Percentiles rank a stretch among this genome's conserved stretches.
phyloP scores from a whole-genome alignment of 169 alveolate genomes.

The Eimeria acervulina region DNA sequence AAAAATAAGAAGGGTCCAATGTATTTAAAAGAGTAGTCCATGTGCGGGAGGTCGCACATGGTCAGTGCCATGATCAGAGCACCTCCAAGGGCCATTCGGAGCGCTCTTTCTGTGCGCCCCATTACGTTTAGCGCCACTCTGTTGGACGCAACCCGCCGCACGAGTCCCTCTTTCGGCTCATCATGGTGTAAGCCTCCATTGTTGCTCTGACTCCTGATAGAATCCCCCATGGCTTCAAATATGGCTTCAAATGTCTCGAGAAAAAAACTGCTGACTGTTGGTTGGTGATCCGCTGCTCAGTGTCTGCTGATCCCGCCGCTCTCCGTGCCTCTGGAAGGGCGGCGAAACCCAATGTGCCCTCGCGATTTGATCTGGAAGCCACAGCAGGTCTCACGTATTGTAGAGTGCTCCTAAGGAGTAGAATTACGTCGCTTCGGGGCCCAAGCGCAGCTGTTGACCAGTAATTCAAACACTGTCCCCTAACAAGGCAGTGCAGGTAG shows the following conservation, averaged over 20 bases:
- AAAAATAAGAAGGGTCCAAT: conserved; percentile 75
- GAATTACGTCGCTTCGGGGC: not conserved
- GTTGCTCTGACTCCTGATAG: not conserved
- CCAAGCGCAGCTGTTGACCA: not conserved
- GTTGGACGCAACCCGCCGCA: not conserved
- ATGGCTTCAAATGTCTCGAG: not conserved
- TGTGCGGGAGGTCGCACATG: conserved; percentile 70
- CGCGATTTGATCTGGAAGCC: not conserved
- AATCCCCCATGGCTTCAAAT: conserved; percentile 16
- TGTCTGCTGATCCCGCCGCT: not conserved
- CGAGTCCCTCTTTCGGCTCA: not conserved
- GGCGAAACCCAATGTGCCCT: not conserved
- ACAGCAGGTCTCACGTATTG: not conserved
- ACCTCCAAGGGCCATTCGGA: conserved; percentile 79
- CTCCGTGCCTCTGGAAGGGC: not conserved
- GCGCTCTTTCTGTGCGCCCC: conserved; percentile 74
- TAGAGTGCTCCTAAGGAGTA: not conserved
- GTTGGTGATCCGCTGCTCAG: not conserved
- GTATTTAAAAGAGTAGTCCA: conserved; percentile 76
- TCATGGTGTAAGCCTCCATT: not conserved
- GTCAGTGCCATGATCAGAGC: conserved; percentile 74
- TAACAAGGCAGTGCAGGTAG: not conserved
- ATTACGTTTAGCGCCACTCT: conserved; percentile 24
- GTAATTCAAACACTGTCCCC: not conserved
- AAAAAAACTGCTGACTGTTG: not conserved